Percentiles rank a stretch among this genome's conserved stretches.
Evolutionary conservation across 352 stramenopile genomes (phyloP).

Genomic region (Aphanomyces euteiches): DNA sequence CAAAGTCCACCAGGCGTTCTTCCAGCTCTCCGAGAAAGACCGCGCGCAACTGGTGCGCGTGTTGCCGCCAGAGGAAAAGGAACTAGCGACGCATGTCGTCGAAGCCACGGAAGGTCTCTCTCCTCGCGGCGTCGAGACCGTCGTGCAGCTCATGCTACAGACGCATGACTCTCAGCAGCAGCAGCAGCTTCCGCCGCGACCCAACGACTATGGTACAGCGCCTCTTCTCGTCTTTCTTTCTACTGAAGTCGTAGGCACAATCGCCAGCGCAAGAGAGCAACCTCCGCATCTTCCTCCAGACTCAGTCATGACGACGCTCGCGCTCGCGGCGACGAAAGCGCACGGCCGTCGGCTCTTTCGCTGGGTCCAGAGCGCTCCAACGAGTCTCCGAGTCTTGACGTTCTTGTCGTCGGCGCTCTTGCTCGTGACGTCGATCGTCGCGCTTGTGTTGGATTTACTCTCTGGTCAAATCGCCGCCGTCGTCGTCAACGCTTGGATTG

Average conservation of each 20-base stretch:
- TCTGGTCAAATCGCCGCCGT: conserved; percentile 14
- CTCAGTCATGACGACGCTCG: conserved; percentile 8
- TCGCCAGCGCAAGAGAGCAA: not conserved
- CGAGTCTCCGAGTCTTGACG: conserved; percentile 23
- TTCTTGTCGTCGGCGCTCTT: conserved; percentile 17
- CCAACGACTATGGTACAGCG: too few species aligned
- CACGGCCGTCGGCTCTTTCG: conserved; percentile 23
- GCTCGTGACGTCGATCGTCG: not conserved
- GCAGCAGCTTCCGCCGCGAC: not conserved
- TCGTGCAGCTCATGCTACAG: conserved; percentile 11
- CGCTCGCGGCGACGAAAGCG: conserved; percentile 21
- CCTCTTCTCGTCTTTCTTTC: not conserved
- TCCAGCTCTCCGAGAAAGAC: conserved; percentile 23
- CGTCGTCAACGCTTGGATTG: conserved; percentile 24
- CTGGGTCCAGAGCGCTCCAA: conserved; percentile 21
- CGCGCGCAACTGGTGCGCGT: conserved; percentile 8
- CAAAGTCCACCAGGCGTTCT: conserved; percentile 13
- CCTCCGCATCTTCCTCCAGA: conserved; percentile 9
- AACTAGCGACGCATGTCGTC: conserved; percentile 14
- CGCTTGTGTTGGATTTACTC: conserved; percentile 20
- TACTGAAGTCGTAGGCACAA: not conserved
- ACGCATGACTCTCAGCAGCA: not conserved
- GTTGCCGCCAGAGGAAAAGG: conserved; percentile 22
- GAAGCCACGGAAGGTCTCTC: conserved; percentile 27
- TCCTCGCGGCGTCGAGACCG: conserved; percentile 8